Evolutionary conservation across 148 eudicot species (phyloP), one percentile per base, ranked within the genome.

Genomic region (Arbutus unedo): DNA sequence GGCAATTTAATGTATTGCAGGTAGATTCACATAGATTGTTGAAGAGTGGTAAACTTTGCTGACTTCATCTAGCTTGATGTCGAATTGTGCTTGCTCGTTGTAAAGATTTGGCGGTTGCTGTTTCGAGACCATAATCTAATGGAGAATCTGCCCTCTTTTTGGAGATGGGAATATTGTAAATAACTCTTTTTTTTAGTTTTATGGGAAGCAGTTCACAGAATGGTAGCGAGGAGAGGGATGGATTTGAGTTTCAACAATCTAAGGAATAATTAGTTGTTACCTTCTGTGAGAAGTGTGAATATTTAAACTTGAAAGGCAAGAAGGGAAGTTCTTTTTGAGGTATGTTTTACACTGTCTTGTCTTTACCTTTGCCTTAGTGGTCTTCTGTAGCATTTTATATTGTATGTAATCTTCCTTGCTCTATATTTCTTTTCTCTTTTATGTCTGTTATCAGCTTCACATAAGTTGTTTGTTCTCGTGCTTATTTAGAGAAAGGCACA

Each of bases 281-380:
- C 64, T 81, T 81, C 13, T 68, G 21, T 54, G 83, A 44, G 78
- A 71, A 44, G 70, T 70, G 78, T 81, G 77, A 71, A 55, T 62
- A 41, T 43, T 41, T 71, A 7, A 53, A 43, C 44, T 53, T n/a
- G 67, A 72, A 56, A n/a, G 43, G 14, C 25, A 19, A 8, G 5
- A 38, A 10, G 16, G 64, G 2, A 68, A 18, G 49, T 81, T 81
- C 41, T 56, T 71, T 81, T 74, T 81, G 83, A 81, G 83, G 83
- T 73, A 74, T 23, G 78, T 45, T 44, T 57, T 4, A 4, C 31
- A 9, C 41, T 70, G 41, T 68, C 44, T 41, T 51, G 10, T 48
- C 73, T 14, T 48, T 11, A 15, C 41, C 81, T 21, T 48, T n/a
- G 21, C 74, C 74, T 64, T 47, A 15, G 10, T 51, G 31, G 31